phyloP scores from a whole-genome alignment of 1,139 yeast species.

The Wickerhamiella pararugosa region DNA sequence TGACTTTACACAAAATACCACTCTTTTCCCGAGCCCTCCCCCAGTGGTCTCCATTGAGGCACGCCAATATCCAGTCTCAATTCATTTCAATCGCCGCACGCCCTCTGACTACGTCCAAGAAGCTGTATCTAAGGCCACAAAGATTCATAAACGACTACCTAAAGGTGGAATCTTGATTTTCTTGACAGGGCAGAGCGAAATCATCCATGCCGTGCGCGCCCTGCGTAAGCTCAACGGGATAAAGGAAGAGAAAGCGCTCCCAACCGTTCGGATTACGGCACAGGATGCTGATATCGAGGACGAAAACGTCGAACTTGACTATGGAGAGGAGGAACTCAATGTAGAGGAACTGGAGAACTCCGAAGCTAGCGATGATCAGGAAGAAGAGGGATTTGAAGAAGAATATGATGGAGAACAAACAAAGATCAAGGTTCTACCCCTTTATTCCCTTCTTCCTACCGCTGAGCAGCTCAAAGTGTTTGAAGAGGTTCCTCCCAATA shows the following conservation, averaged over 20 bases:
- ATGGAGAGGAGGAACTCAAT: conserved; percentile 28
- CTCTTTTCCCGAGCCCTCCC: conserved; percentile 62
- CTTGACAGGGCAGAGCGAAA: conserved; percentile 90
- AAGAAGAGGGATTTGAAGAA: conserved; percentile 90
- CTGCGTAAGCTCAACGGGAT: conserved; percentile 28
- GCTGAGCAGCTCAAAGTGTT: conserved; percentile 91
- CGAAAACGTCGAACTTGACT: conserved; percentile 76
- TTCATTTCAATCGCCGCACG: conserved; percentile 78
- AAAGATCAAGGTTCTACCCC: conserved; percentile 80
- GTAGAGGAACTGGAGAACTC: conserved; percentile 32
- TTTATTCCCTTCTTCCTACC: conserved; percentile 84
- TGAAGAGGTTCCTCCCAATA: conserved; percentile 67
- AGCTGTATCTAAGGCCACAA: conserved; percentile 69
- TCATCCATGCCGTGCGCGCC: conserved; percentile 55
- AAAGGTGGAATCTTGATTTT: conserved; percentile 90
- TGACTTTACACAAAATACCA: conserved; percentile 73
- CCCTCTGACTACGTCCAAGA: conserved; percentile 69
- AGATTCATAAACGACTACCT: conserved; percentile 75
- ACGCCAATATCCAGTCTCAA: conserved; percentile 85
- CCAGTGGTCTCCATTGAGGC: conserved; percentile 88
- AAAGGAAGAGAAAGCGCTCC: conserved; percentile 6
- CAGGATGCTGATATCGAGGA: conserved; percentile 59
- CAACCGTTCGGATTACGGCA: conserved; percentile 17
- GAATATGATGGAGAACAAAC: conserved; percentile 63
- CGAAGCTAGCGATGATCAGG: conserved; percentile 35